Conservation (phyloP, 495 filamentous ascomycete genomes). For the Penicillium steckii region DNA sequence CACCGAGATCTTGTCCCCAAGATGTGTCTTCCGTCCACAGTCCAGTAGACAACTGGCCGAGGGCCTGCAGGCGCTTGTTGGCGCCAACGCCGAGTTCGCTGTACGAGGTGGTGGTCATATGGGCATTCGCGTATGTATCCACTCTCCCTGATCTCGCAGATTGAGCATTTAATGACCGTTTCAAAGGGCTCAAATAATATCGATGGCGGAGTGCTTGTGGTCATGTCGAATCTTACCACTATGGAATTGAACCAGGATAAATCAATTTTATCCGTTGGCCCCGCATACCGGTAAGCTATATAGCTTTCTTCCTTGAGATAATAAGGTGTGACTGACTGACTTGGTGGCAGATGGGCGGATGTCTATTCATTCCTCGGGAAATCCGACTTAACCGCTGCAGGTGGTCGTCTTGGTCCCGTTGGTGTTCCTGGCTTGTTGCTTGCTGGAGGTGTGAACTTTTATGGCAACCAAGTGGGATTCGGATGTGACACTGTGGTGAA, state of each 20-base stretch:
- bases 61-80: slow-evolving; percentile 27
- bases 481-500: slow-evolving; percentile 49
- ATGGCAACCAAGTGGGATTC: slow-evolving; percentile 46
- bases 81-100: slow-evolving; percentile 35
- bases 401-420: slow-evolving; percentile 53
- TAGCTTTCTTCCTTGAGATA: background rate
- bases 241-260: slow-evolving; percentile 26
- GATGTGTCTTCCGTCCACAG: slow-evolving; percentile 35
- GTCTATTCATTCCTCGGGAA: slow-evolving; percentile 51
- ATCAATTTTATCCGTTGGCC: slow-evolving; percentile 30
- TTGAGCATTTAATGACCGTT: background rate
- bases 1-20: slow-evolving; percentile 35
- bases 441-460: slow-evolving; percentile 54
- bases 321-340: slow-evolving; percentile 17
- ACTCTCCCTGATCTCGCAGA: background rate
- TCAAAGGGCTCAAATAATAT: slow-evolving; percentile 43
- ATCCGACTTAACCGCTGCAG: slow-evolving; percentile 47
- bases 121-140: slow-evolving; percentile 37
- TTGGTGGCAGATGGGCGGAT: slow-evolving; percentile 46
- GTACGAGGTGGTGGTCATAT: slow-evolving; percentile 41
- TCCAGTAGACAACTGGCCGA: slow-evolving; percentile 21
- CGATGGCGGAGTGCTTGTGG: slow-evolving; percentile 56
- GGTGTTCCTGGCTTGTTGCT: slow-evolving; percentile 50
- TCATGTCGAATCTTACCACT: slow-evolving; percentile 48
- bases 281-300: slow-evolving; percentile 22